A percentile compares a stretch with the other conserved stretches of the same genome.
Evolutionary conservation across 768 basidiomycete genomes (phyloP).

Genomic region (Brasilioporus rufonigricans): DNA sequence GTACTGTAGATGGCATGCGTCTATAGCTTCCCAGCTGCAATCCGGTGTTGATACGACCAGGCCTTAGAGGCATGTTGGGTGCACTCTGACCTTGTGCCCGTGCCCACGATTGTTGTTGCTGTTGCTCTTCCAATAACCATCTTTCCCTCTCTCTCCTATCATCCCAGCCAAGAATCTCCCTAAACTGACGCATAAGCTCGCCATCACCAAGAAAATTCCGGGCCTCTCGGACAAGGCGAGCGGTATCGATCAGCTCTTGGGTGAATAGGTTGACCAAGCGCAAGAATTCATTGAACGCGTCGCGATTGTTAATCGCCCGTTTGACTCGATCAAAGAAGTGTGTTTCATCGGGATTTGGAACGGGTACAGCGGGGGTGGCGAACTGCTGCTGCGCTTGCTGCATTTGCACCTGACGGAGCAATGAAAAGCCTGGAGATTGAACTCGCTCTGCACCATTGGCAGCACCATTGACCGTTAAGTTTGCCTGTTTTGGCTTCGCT

Average conservation of each 20-base stretch:
- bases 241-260: slow-evolving; percentile 88
- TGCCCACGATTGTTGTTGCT: slow-evolving; percentile 46
- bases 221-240: slow-evolving; percentile 78
- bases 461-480: slow-evolving; percentile 15
- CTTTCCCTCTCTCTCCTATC: slow-evolving; percentile 63
- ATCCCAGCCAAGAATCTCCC: slow-evolving; percentile 86
- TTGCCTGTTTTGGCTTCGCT: slow-evolving; percentile 23
- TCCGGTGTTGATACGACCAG: slow-evolving; percentile 63
- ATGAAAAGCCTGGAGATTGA: slow-evolving; percentile 21
- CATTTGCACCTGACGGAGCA: slow-evolving; percentile 23
- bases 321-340: slow-evolving; percentile 94
- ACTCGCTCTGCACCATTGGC: slow-evolving; percentile 21
- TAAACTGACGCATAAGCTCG: slow-evolving; percentile 79
- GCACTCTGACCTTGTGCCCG: slow-evolving; percentile 45
- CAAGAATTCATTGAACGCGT: slow-evolving; percentile 91
- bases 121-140: slow-evolving; percentile 46
- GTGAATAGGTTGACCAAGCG: slow-evolving; percentile 94
- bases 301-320: slow-evolving; percentile 64
- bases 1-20: slow-evolving; percentile 71
- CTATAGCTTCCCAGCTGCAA: slow-evolving; percentile 88
- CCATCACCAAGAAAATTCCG: slow-evolving; percentile 73
- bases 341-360: slow-evolving; percentile 48
- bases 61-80: slow-evolving; percentile 37
- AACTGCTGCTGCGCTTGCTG: slow-evolving; percentile 24
- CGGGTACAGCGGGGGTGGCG: slow-evolving; percentile 12